Conservation (phyloP, 2,329 filamentous ascomycete genomes). For the Ascochyta clinopodiicola region DNA sequence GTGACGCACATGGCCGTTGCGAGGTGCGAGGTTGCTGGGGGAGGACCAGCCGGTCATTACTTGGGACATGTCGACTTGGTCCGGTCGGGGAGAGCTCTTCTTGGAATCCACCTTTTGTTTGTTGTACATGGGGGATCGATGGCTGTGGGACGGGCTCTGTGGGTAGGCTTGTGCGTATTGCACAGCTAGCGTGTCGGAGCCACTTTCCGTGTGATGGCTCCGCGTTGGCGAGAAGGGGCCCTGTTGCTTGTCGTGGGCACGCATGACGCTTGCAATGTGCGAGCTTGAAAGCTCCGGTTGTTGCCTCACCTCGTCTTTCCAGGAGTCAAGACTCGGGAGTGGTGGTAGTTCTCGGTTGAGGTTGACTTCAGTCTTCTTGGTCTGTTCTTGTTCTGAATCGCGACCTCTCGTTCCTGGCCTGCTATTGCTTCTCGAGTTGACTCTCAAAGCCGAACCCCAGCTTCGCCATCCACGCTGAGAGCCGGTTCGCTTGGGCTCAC, state of each 20-base stretch:
- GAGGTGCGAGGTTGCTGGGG: constrained; percentile 24
- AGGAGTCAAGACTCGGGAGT: constrained; percentile 54
- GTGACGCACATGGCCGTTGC: constrained; percentile 24
- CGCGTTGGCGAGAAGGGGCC: constrained; percentile 37
- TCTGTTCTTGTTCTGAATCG: constrained; percentile 28
- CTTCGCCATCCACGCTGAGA: constrained; percentile 47
- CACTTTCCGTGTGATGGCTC: constrained; percentile 38
- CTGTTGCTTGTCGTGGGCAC: constrained; percentile 38
- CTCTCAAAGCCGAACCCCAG: constrained; percentile 46
- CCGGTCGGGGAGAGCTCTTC: constrained; percentile 18
- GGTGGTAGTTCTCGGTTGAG: constrained; percentile 57
- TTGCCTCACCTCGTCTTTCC: constrained; percentile 35
- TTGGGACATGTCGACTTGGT: constrained; percentile 17
- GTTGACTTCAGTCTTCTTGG: constrained; percentile 47
- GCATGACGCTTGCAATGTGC: constrained; percentile 47
- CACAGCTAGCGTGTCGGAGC: constrained; percentile 38
- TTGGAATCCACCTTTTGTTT: constrained; percentile 22
- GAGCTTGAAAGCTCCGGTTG: constrained; percentile 29
- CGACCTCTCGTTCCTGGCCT: constrained; percentile 40
- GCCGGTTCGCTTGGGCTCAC: constrained; percentile 22
- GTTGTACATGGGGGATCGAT: constrained; percentile 25
- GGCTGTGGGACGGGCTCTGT: constrained; percentile 10
- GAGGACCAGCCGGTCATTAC: constrained; percentile 38
- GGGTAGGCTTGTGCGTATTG: constrained; percentile 31
- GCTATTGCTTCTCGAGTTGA: constrained; percentile 42